Base-by-base conservation (phyloP, 2,329 filamentous ascomycete species). In the Claviceps sorghi region DNA sequence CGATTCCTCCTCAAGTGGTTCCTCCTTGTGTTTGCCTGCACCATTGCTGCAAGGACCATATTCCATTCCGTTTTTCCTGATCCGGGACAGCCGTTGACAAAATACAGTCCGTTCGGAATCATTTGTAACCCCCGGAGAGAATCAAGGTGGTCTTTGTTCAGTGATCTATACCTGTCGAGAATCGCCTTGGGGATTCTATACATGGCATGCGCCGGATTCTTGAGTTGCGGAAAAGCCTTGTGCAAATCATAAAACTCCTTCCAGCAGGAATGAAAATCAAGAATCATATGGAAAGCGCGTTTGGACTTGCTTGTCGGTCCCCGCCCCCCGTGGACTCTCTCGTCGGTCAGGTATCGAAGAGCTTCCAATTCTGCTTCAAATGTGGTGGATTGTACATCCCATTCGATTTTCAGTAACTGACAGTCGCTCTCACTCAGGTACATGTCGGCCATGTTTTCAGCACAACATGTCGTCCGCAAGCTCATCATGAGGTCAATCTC, bases 401-500 rank as follows among this genome's bases (percentile, higher is more conserved):
- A 67, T 0, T 53, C 50, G 3, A 68, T 65, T 2, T 47, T 58
- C 6, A 68, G 56, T 0, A 56, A 50, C 15, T 64, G 62, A 1
- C 46, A 43, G 1, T 54, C 58, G 0, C 48, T 3, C 1, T 59
- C 36, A 7, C 57, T 55, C 1, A 65, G 7, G 0, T n/a, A 46
- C 1, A 64, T 50, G 5, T 40, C 54, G 2, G 38, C 6, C 5
- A 60, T 49, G 7, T 63, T 57, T 1, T 58, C 54, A 0, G 64
- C 57, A 4, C 53, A 0, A 72, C 77, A 17, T 74, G 78, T 62
- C 75, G 82, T 63, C 75, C 82, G 71, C 79, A 85, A 67, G 74
- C 81, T 72, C 67, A 77, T 52, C 81, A 84, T 68, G 72, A 85
- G 64, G 72, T 86, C 49, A 62, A 65, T 21, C 10, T 66, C 59